Evolutionary conservation across 805 yeast genomes (phyloP).

Genomic region (Candida ascalaphidarum): DNA sequence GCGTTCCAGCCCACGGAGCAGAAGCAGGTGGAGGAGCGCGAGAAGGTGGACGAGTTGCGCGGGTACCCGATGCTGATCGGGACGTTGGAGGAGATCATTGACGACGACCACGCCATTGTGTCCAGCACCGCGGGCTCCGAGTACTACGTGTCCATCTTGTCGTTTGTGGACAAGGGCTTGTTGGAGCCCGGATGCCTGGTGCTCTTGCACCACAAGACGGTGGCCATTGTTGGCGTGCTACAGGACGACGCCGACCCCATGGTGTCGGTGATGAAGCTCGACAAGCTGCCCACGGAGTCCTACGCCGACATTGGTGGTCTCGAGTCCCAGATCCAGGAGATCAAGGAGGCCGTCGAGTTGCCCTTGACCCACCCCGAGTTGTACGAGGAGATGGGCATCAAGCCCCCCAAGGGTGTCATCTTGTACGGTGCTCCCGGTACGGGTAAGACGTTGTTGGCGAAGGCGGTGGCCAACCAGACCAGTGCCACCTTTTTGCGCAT

Average conservation of each 20-base stretch:
- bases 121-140: slow-evolving; percentile 95
- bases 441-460: slow-evolving; percentile 90
- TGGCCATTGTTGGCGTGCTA: slow-evolving; percentile 93
- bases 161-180: slow-evolving; percentile 93
- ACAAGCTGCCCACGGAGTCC: slow-evolving; percentile 93
- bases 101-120: slow-evolving; percentile 98
- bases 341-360: slow-evolving; percentile 92
- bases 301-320: slow-evolving; percentile 97
- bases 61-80: slow-evolving; percentile 97
- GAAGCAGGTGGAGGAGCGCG: slow-evolving; percentile 92
- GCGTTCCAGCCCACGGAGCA: slow-evolving; percentile 93
- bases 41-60: slow-evolving; percentile 89
- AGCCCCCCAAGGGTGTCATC: slow-evolving; percentile 97
- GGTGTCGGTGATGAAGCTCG: slow-evolving; percentile 96
- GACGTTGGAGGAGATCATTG: slow-evolving; percentile 92
- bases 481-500: slow-evolving; percentile 93
- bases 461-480: slow-evolving; percentile 97
- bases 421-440: slow-evolving; percentile 98
- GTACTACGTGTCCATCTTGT: slow-evolving; percentile 89
- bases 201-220: slow-evolving; percentile 89
- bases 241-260: slow-evolving; percentile 98
- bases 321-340: slow-evolving; percentile 93
- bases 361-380: slow-evolving; percentile 95
- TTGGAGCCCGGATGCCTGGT: slow-evolving; percentile 97
- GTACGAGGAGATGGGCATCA: slow-evolving; percentile 97